Evolutionary conservation across 2,329 filamentous ascomycete genomes (phyloP), one percentile per base, ranked within the genome.

Genomic region (Cladosporium velox): DNA sequence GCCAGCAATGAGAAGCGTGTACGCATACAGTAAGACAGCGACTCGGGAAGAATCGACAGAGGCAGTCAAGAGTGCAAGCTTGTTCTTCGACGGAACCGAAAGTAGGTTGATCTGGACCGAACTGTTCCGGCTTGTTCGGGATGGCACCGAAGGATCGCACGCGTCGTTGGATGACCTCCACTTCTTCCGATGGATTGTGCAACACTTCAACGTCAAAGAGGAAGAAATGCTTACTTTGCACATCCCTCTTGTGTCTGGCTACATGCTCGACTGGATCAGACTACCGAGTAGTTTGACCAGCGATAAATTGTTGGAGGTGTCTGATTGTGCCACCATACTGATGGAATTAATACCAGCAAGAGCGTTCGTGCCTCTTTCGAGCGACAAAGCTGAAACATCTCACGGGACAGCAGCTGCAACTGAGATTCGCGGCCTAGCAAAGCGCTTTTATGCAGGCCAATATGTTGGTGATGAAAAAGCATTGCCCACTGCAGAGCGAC

Each of bases 31-130:
- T 77, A 80, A 82, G 30, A 82, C 82, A 61, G 87, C 90, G 12
- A 78, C 85, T n/a, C 90, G 90, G 73, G 79, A 85, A 7, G 88
- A 94, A 66, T 92, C 95, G 68, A 85, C 88, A 15, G 95, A 99
- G 77, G 93, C 98, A 2, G 85, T 98, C 70, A 88, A 92, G 71
- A 98, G 94, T 75, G 95, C 94, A 5, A 96, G 91, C 75, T 90
- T 95, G 49, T 99, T 99, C 79, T 99, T 99, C 71, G 95, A 99
- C 75, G 94, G 94, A 5, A 94, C 98, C 47, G 95, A 99, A 78
- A 96, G 93, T 72, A 90, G 91, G 8, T 83, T 98, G 24, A 97
- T 99, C 57, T 99, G 96, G 83, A 68, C 70, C 15, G 72, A 70
- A 38, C 68, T 78, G 2, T 67, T 73, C 49, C 69, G 67, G 30